Conservation (phyloP, 2,329 filamentous ascomycete genomes). For the Aureobasidium sp. region DNA sequence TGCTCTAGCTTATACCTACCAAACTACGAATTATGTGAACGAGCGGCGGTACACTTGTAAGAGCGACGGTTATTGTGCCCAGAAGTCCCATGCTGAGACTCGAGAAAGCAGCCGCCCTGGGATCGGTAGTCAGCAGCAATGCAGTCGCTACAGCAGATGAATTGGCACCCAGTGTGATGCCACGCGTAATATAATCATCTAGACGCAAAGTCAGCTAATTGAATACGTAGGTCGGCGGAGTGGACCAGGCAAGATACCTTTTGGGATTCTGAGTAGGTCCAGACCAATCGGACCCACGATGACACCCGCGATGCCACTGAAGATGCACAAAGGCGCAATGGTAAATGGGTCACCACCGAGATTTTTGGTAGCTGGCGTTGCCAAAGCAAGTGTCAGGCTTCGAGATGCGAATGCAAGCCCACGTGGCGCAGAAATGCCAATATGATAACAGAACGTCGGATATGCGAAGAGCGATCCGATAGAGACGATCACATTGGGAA, state of each 20-base stretch:
- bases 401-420: constrained; percentile 51
- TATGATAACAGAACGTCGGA: constrained; percentile 46
- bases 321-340: constrained; percentile 51
- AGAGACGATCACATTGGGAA: constrained; percentile 48
- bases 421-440: constrained; percentile 48
- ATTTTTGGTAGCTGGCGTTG: constrained; percentile 50
- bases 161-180: constrained; percentile 55
- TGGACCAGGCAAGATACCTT: constrained; percentile 32
- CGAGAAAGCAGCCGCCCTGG: constrained; percentile 52
- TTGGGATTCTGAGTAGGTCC: constrained; percentile 45
- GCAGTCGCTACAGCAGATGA: constrained; percentile 55
- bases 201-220: neutral
- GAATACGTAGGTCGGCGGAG: neutral
- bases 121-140: constrained; percentile 49
- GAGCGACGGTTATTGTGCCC: constrained; percentile 52
- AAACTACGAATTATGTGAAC: constrained; percentile 43
- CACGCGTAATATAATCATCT: constrained; percentile 59
- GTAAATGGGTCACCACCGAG: constrained; percentile 52
- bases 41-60: constrained; percentile 52
- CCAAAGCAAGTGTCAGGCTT: constrained; percentile 55
- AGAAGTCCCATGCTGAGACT: constrained; percentile 57
- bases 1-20: constrained; percentile 31
- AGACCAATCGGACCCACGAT: constrained; percentile 48
- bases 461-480: constrained; percentile 52
- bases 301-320: constrained; percentile 54